Base-by-base conservation (phyloP, 768 basidiomycete genomes). In the Amanita molliuscula region DNA sequence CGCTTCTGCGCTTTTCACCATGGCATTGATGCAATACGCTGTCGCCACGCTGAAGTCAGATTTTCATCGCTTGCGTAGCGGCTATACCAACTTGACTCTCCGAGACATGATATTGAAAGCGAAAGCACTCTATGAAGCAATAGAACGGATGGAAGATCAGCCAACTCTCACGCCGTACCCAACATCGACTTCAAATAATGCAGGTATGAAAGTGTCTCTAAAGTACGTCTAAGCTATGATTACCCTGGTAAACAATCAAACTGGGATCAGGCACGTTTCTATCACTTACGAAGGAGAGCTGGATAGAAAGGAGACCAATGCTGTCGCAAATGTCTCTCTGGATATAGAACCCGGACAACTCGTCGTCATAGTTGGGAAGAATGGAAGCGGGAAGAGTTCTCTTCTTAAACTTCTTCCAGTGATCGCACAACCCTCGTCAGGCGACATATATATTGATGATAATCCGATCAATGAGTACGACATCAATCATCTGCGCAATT, bases 341-440 rank as follows among this genome's bases (percentile, higher is more conserved):
- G 61, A 55, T 13, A 65, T 77, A 44, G 52, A 65, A 6, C 56
- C 73, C 6, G 75, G 75, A 2, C 65, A 73, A 23, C 65, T 79
- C 10, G 72, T 76, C 15, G 73, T 80, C 29, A 64, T 82, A n/a
- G 79, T 82, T 6, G 78, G 79, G 23, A 62, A 63, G 2, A 82
- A 81, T 53, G 78, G 79, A 4, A 72, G 71, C 47, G 78, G 77
- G 1, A 79, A 79, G 53, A 73, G 74, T 3, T 76, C 77, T 0
- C 53, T 79, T 16, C 61, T 80, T 15, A 76, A 76, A 40, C 61
- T 81, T 10, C 59, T 82, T 3, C 65, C 75, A 0, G 63, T 76
- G 1, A 56, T 79, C 3, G 78, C 75, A 56, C 72, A 76, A 44
- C 67, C 71, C 0, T 65, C 66, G 0, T 59, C 63, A 0, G 79